Evolutionary conservation across 768 basidiomycete genomes (phyloP), one percentile per base, ranked within the genome.

Genomic region (Calocera cornea): DNA sequence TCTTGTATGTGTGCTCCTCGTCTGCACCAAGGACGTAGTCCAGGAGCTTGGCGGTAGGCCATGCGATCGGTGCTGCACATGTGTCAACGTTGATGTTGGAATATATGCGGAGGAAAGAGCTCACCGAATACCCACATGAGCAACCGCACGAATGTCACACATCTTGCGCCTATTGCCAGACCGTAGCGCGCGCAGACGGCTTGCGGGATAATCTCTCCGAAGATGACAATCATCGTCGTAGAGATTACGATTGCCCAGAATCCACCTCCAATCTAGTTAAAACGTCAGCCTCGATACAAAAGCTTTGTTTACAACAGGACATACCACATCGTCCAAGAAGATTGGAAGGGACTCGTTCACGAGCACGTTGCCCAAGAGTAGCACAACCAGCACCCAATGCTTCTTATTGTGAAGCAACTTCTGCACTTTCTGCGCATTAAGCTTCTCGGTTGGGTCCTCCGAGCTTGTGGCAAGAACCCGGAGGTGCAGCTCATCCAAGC

Each of bases 351-450:
- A 87, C 74, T 64, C 64, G 66, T 69, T 69, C 16, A 71, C 69
- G 27, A 91, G 84, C 89, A 97, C 94, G 75, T 97, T 97, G 67
- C 89, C 85, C 0, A 97, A 80, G 1, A 98, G 82, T 1, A 98
- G 81, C 8, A 93, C 54, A 24, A 60, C 54, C 5, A 60, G 31
- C 54, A 60, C 54, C 54, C 54, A 60, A 24, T 60, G 54, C 31
- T 60, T 60, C 54, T 60, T 60, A 8, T 33, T 33, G 54, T 60
- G 54, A 5, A 60, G 54, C 22, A 60, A 24, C 2, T 19, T 27
- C 41, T 50, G 41, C 41, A 36, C 41, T 78, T 83, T 86, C 73
- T 82, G 81, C 0, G 91, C 91, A 68, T 92, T 89, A 41, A 73
- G 70, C 71, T 84, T 83, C 76, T 95, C 90, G 24, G 72, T 80